phyloP scores from a whole-genome alignment of 768 basidiomycete species.

The Rickenella mellea region DNA sequence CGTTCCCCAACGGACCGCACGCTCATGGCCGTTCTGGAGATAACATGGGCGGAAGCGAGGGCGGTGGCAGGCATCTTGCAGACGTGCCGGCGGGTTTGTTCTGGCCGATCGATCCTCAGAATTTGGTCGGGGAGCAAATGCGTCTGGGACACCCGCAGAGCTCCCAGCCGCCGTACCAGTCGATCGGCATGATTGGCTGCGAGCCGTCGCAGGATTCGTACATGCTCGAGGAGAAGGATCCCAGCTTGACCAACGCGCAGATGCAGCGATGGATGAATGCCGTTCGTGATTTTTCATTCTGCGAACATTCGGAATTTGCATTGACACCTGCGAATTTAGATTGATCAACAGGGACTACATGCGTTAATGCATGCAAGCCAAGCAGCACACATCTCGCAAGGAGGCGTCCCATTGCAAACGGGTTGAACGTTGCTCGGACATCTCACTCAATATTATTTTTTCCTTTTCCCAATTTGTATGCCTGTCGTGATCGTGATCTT shows the following conservation, averaged over 20 bases:
- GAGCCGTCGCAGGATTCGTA: conserved; percentile 52
- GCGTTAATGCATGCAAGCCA: too few species aligned
- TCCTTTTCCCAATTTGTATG: too few species aligned
- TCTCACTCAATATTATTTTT: too few species aligned
- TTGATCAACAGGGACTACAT: too few species aligned
- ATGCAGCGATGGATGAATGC: conserved; percentile 33
- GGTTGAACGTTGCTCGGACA: too few species aligned
- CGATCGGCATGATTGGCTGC: conserved; percentile 43
- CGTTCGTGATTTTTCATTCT: conserved; percentile 24
- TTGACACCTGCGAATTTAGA: too few species aligned
- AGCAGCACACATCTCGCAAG: too few species aligned
- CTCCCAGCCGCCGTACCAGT: conserved; percentile 20
- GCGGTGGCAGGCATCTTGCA: conserved; percentile 30
- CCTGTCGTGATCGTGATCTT: too few species aligned
- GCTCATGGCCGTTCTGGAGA: conserved; percentile 17
- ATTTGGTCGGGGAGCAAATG: conserved; percentile 11
- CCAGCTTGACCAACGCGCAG: conserved; percentile 17
- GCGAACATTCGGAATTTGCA: too few species aligned
- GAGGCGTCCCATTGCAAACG: too few species aligned
- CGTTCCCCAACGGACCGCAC: conserved; percentile 17
- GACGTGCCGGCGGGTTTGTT: conserved; percentile 64
- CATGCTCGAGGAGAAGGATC: conserved; percentile 61
- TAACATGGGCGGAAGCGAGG: conserved; percentile 4
- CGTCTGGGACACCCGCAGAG: conserved; percentile 1
- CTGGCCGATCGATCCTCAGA: conserved; percentile 72